Percentiles rank a stretch among this genome's conserved stretches.
phyloP scores from a whole-genome alignment of 1,284 basidiomycete genomes.

The Acaromyces ingoldii region DNA sequence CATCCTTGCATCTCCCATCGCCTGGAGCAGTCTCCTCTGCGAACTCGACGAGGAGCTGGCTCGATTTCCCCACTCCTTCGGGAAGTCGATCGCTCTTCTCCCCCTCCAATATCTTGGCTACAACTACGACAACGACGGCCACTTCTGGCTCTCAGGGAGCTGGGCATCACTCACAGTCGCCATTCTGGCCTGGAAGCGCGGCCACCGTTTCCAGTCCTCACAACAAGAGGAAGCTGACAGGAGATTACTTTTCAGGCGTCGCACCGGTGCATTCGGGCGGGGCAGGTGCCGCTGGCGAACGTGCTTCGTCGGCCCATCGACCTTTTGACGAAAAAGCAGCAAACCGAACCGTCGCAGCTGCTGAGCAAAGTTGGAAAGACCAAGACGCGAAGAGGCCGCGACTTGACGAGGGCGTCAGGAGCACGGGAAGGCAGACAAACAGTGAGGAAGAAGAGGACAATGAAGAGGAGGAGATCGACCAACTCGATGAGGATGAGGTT shows the following conservation, averaged over 20 bases:
- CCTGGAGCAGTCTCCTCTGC: too few species aligned
- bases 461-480: conserved; percentile 26
- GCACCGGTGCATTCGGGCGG: too few species aligned
- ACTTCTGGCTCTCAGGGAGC: too few species aligned
- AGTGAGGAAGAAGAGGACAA: conserved; percentile 1
- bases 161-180: too few species aligned
- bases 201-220: not conserved
- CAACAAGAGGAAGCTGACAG: not conserved
- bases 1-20: too few species aligned
- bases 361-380: not conserved
- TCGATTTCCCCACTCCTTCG: conserved; percentile 1
- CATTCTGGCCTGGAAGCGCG: not conserved
- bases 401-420: not conserved
- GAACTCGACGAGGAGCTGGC: conserved; percentile 1
- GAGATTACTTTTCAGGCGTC: conserved; percentile 1
- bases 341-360: too few species aligned
- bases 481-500: conserved; percentile 33
- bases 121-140: not conserved
- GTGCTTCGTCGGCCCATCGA: too few species aligned
- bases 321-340: too few species aligned
- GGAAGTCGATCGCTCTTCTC: not conserved
- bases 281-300: too few species aligned
- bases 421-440: not conserved
- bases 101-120: not conserved
- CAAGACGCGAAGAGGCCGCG: not conserved